A percentile compares a stretch with the other conserved stretches of the same genome.
These are phyloP conservation scores for Marsdenia floribunda DNA, from an alignment of 257 asterid genomes.

Conservation along the genomic window DNA sequence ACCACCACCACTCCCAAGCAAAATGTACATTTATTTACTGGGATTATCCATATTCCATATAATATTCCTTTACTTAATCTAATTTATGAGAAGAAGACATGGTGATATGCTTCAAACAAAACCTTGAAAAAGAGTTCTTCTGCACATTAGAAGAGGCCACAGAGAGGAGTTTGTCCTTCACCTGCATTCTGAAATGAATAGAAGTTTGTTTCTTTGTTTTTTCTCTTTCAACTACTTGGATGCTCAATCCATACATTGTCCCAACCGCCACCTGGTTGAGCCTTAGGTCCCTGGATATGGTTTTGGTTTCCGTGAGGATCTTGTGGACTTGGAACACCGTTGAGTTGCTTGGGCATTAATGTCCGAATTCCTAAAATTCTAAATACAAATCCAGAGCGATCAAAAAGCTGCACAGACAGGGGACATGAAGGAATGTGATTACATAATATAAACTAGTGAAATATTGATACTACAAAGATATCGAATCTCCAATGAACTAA, in stretches of 20 bases:
- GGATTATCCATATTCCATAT: too few relatives aligned
- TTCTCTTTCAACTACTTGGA: background rate
- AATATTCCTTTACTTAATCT: too few relatives aligned
- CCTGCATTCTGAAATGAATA: background rate
- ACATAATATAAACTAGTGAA: background rate
- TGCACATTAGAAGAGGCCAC: too few relatives aligned
- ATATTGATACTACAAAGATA: background rate
- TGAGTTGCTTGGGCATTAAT: constrained; percentile 50
- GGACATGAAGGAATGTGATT: background rate
- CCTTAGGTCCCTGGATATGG: constrained; percentile 66
- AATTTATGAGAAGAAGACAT: too few relatives aligned
- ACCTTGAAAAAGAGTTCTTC: too few relatives aligned
- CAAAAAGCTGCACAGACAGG: constrained; percentile 69
- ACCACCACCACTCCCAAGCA: too few relatives aligned
- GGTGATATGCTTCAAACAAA: too few relatives aligned
- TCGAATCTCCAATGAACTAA: background rate
- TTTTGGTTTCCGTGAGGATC: constrained; percentile 46
- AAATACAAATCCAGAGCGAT: constrained; percentile 91
- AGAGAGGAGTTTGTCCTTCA: background rate
- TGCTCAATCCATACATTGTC: constrained; percentile 63
- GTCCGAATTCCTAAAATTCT: constrained; percentile 72
- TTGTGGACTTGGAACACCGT: constrained; percentile 60
- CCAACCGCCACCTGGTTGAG: constrained; percentile 67
- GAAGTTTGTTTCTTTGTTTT: too few relatives aligned
- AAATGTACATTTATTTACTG: too few relatives aligned